Base-by-base conservation (phyloP, 106 monocot genomes). In the Acorus gramineus region DNA sequence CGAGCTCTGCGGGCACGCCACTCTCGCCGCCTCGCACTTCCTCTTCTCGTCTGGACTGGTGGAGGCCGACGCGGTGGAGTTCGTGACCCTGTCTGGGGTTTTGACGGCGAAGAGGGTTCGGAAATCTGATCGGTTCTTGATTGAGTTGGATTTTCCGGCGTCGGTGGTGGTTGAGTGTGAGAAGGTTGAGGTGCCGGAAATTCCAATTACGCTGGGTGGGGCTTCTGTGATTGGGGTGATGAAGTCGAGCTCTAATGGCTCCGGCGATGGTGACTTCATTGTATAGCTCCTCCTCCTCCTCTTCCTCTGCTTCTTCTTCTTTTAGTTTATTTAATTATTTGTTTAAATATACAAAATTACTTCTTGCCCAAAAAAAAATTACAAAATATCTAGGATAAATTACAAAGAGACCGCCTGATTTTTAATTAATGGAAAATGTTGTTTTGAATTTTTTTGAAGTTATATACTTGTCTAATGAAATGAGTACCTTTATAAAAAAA, bases 1-100 rank as follows among this genome's bases (percentile, higher is more conserved):
- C n/a, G 60, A 82, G 44, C 82, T 95, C 55, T 90, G 95, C 65
- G 95, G 95, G 11, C 95, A 95, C 69, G 89, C 14, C 11, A 95
- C 95, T 7, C 74, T 95, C 44, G 95, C 95, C 4, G 77, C 95
- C n/a, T 73, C 95, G 9, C 86, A 95, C 72, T 85, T 85, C 52
- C 80, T 95, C 57, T 62, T 90, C 69, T 64, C 68, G 3, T 78
- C 82, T 60, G 84, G 78, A 8, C 54, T 70, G 2, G 81, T 57
- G 42, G 60, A 78, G 50, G 9, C 69, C 14, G 77, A 82, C 11
- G 42, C 55, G 53, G 69, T 87, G 3, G 95, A 95, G 67, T 95
- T 95, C 55, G 61, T 66, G 1, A 90, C 86, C 53, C 74, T 60
- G 68, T 90, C 86, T 6, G 95, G 95, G 47, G 28, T 84, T 70